Conservation (phyloP, 768 basidiomycete genomes). For the Russula sp. region DNA sequence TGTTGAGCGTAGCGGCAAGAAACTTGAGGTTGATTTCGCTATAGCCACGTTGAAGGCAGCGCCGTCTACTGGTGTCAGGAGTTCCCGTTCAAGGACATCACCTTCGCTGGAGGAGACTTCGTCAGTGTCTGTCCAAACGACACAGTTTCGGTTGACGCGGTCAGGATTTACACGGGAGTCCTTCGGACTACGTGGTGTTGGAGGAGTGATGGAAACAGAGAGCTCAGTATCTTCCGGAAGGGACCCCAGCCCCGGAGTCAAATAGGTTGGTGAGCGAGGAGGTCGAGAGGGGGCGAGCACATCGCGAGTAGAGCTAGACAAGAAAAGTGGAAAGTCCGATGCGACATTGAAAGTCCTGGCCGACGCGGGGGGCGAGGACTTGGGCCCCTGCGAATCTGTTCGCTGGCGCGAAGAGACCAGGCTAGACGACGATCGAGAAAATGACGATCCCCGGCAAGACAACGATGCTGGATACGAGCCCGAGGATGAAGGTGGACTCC, state of each 20-base stretch:
- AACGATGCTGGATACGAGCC: neutral
- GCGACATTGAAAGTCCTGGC: slow-evolving; percentile 12
- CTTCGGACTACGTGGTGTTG: slow-evolving; percentile 23
- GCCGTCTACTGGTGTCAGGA: slow-evolving; percentile 2
- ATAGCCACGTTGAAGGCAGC: neutral
- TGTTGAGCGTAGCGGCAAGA: slow-evolving; percentile 21
- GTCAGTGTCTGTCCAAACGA: slow-evolving; percentile 21
- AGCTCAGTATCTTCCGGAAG: slow-evolving; percentile 48
- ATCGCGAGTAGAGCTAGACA: slow-evolving; percentile 17
- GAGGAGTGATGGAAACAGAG: slow-evolving; percentile 16
- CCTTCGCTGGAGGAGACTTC: slow-evolving; percentile 9
- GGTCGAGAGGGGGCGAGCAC: slow-evolving; percentile 8
- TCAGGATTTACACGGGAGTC: slow-evolving; percentile 22
- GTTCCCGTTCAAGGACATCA: slow-evolving; percentile 8
- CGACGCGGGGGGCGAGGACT: neutral
- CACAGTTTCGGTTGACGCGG: slow-evolving; percentile 24
- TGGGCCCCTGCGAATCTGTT: neutral
- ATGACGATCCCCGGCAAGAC: neutral
- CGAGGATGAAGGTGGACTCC: neutral
- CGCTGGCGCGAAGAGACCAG: neutral
- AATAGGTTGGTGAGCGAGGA: slow-evolving; percentile 17
- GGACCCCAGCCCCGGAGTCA: slow-evolving; percentile 32
- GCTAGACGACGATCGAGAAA: neutral
- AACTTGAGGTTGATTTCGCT: slow-evolving; percentile 6
- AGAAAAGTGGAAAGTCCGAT: slow-evolving; percentile 21